Evolutionary conservation across 176 grass and related monocot genomes (phyloP), one percentile per base, ranked within the genome.

Genomic region (Puya raimondii): DNA sequence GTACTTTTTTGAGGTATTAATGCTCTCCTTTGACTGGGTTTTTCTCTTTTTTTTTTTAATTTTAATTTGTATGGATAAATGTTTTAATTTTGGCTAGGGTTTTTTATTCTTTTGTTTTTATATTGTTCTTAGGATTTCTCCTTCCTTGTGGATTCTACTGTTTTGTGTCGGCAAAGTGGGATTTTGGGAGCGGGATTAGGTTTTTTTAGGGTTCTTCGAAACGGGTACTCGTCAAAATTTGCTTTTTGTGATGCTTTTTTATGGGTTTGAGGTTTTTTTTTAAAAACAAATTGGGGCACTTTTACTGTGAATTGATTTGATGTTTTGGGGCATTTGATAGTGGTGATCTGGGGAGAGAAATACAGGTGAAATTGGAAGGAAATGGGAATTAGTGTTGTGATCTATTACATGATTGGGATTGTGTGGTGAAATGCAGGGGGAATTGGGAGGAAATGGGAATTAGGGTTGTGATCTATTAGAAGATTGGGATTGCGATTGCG

Each of bases 1-100:
- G 18, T 49, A 67, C 74, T 76, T 80, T 9, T 48, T 76, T 65
- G 53, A 79, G 86, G 81, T 76, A 71, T 90, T 87, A 85, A 80
- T 83, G 84, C 69, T 51, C 6, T 48, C 70, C 50, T 73, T 80
- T 83, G 56, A 61, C 59, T 16, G 17, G 20, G 50, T 14, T 12
- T 22, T 10, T 23, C 18, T 12, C 50, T 25, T 72, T 74, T 74
- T 67, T 85, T 72, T 25, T 53, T n/a, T n/a, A n/a, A 80, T 65
- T 53, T 17, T 51, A 58, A n/a, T 51, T 51, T 64, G 14, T 69
- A 74, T 22, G 17, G 6, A 49, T 14, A 23, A 52, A 67, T 29
- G 42, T 67, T 58, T 25, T 25, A 16, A 12, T 12, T 17, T 7
- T 47, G 22, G 42, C 22, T 67, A 58, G 20, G 27, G 52, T 69